Percentiles rank a stretch among this genome's conserved stretches.
Evolutionary conservation across 345 rosid species (phyloP).

Genomic region (Theobroma cacao): DNA sequence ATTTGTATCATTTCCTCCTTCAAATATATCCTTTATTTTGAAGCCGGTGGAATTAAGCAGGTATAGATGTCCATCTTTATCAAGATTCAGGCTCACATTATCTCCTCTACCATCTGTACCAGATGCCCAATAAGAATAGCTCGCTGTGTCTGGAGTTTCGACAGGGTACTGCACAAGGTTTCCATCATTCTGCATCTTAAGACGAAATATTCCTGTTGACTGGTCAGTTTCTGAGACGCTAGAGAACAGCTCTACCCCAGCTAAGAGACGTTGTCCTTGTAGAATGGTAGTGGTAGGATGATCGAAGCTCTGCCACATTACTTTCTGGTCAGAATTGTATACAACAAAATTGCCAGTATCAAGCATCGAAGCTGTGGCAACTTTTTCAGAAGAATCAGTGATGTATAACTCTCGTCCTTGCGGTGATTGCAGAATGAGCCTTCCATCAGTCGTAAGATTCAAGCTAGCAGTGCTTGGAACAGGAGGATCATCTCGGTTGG

Average conservation of each 20-base stretch:
- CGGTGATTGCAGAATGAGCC: background rate
- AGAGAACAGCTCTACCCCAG: constrained; percentile 22
- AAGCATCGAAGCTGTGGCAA: constrained; percentile 1
- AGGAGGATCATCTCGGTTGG: constrained; percentile 4
- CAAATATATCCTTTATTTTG: background rate
- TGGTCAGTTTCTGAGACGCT: constrained; percentile 6
- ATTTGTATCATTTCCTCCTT: background rate
- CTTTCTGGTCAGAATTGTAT: background rate
- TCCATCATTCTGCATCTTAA: constrained; percentile 28
- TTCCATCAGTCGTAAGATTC: background rate
- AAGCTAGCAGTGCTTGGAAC: background rate
- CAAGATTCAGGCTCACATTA: constrained; percentile 11
- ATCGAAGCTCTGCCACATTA: constrained; percentile 35
- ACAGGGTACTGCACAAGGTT: constrained; percentile 15
- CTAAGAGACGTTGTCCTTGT: constrained; percentile 26
- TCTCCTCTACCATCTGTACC: background rate
- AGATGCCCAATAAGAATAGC: background rate
- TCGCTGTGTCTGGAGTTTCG: constrained; percentile 12
- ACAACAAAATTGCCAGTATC: constrained; percentile 38
- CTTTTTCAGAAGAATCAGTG: background rate
- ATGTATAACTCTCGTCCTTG: background rate
- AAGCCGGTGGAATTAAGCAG: background rate
- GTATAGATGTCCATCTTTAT: constrained; percentile 5
- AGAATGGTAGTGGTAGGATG: constrained; percentile 37
- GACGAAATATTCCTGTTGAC: constrained; percentile 27